Evolutionary conservation across 768 basidiomycete genomes (phyloP), one percentile per base, ranked within the genome.

Genomic region (Holtermanniella nyarrowii): DNA sequence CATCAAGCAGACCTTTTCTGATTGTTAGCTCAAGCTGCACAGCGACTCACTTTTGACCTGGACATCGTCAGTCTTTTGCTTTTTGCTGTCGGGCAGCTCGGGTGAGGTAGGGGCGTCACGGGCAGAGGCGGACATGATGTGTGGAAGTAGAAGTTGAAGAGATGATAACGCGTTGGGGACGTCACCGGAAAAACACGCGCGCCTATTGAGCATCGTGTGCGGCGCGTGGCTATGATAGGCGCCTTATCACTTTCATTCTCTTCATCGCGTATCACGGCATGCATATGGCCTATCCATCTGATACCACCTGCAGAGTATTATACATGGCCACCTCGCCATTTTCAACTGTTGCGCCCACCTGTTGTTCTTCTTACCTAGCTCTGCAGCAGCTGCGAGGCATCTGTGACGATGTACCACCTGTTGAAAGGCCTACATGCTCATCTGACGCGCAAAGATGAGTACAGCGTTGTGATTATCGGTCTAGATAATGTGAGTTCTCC

Each of bases 381-480:
- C n/a, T n/a, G n/a, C n/a, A n/a, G n/a, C n/a, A n/a, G n/a, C n/a
- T n/a, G n/a, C n/a, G n/a, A n/a, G n/a, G n/a, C n/a, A n/a, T n/a
- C n/a, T n/a, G n/a, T n/a, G 26, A 48, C 22, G 20, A 93, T 95
- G 91, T 96, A 93, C 73, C 88, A 95, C 72, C 79, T 97, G 27
- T 78, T 96, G 68, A 88, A 86, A 63, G 91, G 91, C 27, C 75
- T 95, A 3, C 85, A 95, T 73, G 84, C 87, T 70, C 82, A 90
- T 73, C 72, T 96, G 26, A 97, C 88, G 23, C 82, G 85, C 10
- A 74, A 74, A 54, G 72, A 87, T 54, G 88, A 93, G 61, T 96
- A 91, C 69, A 89, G 86, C 10, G 83, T 96, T 23, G 86, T 96
- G 48, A 95, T 96, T 67, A 82, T 97, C 49, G 93, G 91, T 26